Evolutionary conservation across 805 yeast genomes (phyloP).

Genomic region (Myxozyma geophila): DNA sequence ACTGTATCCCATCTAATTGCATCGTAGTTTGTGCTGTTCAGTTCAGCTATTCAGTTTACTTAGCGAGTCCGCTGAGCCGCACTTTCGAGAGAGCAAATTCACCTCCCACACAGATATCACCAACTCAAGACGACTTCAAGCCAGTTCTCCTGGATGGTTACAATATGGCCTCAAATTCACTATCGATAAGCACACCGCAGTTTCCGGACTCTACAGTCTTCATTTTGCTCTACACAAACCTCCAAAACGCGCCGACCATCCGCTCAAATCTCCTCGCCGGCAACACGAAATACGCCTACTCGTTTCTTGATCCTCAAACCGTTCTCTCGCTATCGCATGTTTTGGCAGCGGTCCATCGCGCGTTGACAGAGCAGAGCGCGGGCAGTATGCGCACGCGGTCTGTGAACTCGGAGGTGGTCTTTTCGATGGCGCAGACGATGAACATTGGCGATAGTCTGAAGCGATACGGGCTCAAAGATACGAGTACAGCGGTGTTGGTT

Average conservation of each 20-base stretch:
- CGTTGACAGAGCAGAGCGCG: constrained; percentile 56
- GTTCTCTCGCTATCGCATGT: constrained; percentile 65
- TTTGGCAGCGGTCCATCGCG: constrained; percentile 61
- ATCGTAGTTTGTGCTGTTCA: background rate
- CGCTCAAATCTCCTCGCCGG: constrained; percentile 53
- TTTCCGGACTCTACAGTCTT: constrained; percentile 40
- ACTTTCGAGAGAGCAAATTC: background rate
- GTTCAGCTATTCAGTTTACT: background rate
- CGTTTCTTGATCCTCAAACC: constrained; percentile 65
- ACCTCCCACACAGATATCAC: background rate
- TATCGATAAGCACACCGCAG: constrained; percentile 19
- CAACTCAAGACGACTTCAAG: background rate
- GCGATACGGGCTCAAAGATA: constrained; percentile 68
- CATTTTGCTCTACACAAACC: constrained; percentile 53
- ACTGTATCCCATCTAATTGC: background rate
- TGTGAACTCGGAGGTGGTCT: constrained; percentile 71
- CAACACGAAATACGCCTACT: constrained; percentile 58
- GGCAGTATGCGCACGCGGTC: constrained; percentile 61
- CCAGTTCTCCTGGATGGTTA: background rate
- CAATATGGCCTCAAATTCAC: background rate
- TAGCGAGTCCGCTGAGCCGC: background rate
- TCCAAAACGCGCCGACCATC: constrained; percentile 53
- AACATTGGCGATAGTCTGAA: constrained; percentile 73
- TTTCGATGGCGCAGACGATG: constrained; percentile 69
- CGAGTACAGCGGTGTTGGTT: constrained; percentile 53